Percentiles rank a stretch among this genome's conserved stretches.
phyloP scores from a whole-genome alignment of 163 green algal genomes.

The Chlorella variabilis region DNA sequence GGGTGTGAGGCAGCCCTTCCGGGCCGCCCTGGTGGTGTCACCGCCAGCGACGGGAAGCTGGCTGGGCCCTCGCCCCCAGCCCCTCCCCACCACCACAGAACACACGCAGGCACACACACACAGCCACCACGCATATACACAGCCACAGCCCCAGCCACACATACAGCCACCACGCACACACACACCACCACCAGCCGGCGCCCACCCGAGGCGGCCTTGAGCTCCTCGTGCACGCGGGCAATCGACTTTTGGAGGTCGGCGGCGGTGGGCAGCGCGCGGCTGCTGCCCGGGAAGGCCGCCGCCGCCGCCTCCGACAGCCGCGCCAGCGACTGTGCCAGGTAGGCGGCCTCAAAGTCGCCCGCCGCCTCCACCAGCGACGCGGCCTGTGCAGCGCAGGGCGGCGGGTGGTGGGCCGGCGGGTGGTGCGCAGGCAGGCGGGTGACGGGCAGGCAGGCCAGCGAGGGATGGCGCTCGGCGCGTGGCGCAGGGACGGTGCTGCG shows the following conservation, averaged over 20 bases:
- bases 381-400: constrained; percentile 48
- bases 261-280: constrained; percentile 66
- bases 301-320: constrained; percentile 80
- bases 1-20: no score
- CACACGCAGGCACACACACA: no score
- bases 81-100: no score
- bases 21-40: no score
- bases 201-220: constrained; percentile 64
- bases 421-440: background rate
- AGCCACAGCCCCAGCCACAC: background rate
- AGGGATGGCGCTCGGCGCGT: no score
- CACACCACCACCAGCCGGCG: background rate
- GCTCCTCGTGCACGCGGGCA: constrained; percentile 85
- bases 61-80: no score
- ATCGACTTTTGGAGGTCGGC: constrained; percentile 82
- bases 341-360: constrained; percentile 79
- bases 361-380: constrained; percentile 65
- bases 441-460: no score
- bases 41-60: no score
- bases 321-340: constrained; percentile 71
- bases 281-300: constrained; percentile 73
- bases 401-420: background rate
- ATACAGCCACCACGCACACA: background rate
- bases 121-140: no score
- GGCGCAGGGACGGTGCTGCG: no score